Evolutionary conservation across 225 moss, liverwort and hornwort genomes (phyloP), one percentile per base, ranked within the genome.

Genomic region (Climacium dendroides): DNA sequence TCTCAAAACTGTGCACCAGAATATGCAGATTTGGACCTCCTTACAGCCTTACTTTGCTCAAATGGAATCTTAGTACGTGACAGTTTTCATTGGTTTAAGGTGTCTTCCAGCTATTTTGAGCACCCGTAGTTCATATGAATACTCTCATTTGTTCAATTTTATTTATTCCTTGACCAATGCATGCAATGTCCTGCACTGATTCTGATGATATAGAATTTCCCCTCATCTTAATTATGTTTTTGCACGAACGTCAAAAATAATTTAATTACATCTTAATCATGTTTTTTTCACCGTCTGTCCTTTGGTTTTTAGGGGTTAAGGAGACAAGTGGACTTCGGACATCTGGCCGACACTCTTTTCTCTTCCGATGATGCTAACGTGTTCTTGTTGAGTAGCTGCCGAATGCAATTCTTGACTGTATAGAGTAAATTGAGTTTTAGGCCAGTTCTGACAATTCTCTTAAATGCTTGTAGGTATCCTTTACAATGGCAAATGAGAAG

Each of bases 401-500:
- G 69, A 70, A 30, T 80, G 66, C n/a, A 81, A n/a, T 58, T 82
- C 54, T 81, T 37, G 71, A 64, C 72, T 83, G 58, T 30, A 14
- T 19, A 19, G 57, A 69, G 45, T 12, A 43, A 65, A 80, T 47
- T 52, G 82, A 86, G 61, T 24, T 87, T 57, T 29, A 45, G 15
- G 59, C 35, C 50, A 54, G 41, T 66, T 59, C 62, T 88, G 70
- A 82, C 15, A 41, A 29, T 78, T 78, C 47, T 82, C 18, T 63
- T 64, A 83, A 70, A 67, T 58, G 25, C 55, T 82, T 74, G 66
- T 45, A 82, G 89, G 72, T 64, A 30, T 78, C 22, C n/a, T 85
- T 57, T n/a, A 29, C 64, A 66, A 96, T 96, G 96, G 92, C 91
- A 52, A 91, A 89, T 59, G 90, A 88, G 61, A 92, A 89, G 13